Evolutionary conservation across 139 green algal species (phyloP), one percentile per base, ranked within the genome.

Genomic region (Micromonas pusilla): DNA sequence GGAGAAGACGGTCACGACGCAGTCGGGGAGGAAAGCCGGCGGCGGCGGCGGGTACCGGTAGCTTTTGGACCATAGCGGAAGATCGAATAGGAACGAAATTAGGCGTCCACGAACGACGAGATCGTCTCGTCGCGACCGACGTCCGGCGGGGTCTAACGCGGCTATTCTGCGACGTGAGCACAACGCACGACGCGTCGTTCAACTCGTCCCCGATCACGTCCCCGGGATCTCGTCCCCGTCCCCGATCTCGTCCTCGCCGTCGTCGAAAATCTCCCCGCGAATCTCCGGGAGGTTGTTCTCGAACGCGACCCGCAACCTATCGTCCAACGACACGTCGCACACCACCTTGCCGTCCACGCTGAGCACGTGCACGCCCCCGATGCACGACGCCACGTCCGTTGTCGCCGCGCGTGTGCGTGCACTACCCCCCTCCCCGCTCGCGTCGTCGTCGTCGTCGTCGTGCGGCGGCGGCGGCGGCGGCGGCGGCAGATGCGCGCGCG

Each of bases 291-390:
- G 79, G 16, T 77, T 80, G 38, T 76, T 37, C 52, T 86, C 68
- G 60, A 80, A 83, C 19, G 81, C 73, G 30, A 87, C 82, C 34
- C 77, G 63, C 26, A 89, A 77, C 23, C 85, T 78, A 2, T 83
- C 82, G 70, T 99, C 95, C 53, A 99, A 84, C 0, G 95, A 98
- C 88, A 99, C 98, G 77, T 81, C 84, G 83, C 91, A 96, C 38
- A 91, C 85, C 54, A 99, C 96, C 38, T 85, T 85, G 20, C 94
- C 92, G 77, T 97, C 90, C 0, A 77, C 85, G 3, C 87, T 92
- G 6, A 88, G 85, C n/a, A 98, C 77, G 21, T 93, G 82, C n/a
- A 99, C 79, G 32, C 95, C 95, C 53, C 95, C 95, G 38, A 62
- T 45, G 53, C 57, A 78, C n/a, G 32, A 62, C 37, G n/a, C 26